Evolutionary conservation across 257 asterid species (phyloP).

Genomic region (Penstemon newberryi): DNA sequence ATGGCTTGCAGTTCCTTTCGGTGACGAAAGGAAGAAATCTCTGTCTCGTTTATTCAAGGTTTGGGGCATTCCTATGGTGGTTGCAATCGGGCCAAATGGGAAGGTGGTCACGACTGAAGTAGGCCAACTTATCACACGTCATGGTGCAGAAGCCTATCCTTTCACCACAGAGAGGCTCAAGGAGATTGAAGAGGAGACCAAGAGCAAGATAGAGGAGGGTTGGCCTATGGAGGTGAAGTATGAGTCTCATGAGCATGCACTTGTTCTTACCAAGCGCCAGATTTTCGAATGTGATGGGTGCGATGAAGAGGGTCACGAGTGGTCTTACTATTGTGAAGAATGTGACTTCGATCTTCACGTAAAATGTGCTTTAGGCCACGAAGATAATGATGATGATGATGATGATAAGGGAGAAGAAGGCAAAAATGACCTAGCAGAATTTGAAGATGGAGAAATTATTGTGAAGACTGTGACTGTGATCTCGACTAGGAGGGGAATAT

Average conservation of each 20-base stretch:
- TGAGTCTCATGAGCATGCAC: slow-evolving; percentile 60
- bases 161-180: slow-evolving; percentile 65
- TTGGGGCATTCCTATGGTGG: slow-evolving; percentile 68
- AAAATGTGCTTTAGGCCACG: slow-evolving; percentile 41
- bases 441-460: too few relatives aligned
- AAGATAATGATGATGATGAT: slow-evolving; percentile 13
- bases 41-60: slow-evolving; percentile 58
- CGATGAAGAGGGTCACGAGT: slow-evolving; percentile 45
- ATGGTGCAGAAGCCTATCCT: slow-evolving; percentile 77
- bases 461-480: too few relatives aligned
- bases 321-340: slow-evolving; percentile 63
- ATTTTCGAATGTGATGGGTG: slow-evolving; percentile 64
- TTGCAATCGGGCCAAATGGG: slow-evolving; percentile 74
- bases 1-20: slow-evolving; percentile 78
- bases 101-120: slow-evolving; percentile 63
- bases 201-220: slow-evolving; percentile 60
- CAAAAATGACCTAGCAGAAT: neutral
- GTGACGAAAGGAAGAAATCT: slow-evolving; percentile 51
- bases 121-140: slow-evolving; percentile 45
- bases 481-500: too few relatives aligned
- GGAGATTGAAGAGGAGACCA: slow-evolving; percentile 56
- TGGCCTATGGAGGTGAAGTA: slow-evolving; percentile 64
- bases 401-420: slow-evolving; percentile 17
- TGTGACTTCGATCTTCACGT: slow-evolving; percentile 80
- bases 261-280: slow-evolving; percentile 46